A percentile compares a stretch with the other conserved stretches of the same genome.
phyloP scores from a whole-genome alignment of 2,329 filamentous ascomycete genomes.

The Beauveria pseudobassiana region DNA sequence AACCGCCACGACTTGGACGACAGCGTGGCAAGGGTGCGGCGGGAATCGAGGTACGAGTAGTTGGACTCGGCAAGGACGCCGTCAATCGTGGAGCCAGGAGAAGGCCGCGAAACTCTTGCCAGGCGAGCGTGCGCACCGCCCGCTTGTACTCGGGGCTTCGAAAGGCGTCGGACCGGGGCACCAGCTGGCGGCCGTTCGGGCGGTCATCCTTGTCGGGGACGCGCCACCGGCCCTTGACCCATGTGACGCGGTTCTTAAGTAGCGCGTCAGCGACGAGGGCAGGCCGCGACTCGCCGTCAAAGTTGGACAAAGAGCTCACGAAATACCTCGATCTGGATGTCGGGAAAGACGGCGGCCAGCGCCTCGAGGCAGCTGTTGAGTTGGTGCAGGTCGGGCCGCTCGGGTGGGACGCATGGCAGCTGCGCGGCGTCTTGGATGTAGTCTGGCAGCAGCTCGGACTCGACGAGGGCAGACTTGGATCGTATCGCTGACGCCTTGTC shows the following conservation, averaged over 20 bases:
- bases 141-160: constrained; percentile 59
- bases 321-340: constrained; percentile 76
- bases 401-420: constrained; percentile 38
- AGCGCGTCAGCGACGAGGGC: constrained; percentile 71
- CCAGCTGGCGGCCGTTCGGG: constrained; percentile 22
- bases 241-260: constrained; percentile 62
- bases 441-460: constrained; percentile 25
- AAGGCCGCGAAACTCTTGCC: constrained; percentile 73
- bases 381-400: constrained; percentile 56
- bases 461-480: constrained; percentile 22
- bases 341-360: constrained; percentile 66
- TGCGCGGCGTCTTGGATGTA: constrained; percentile 52
- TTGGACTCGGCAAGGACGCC: constrained; percentile 76
- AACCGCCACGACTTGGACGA: constrained; percentile 72
- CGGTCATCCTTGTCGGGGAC: constrained; percentile 27
- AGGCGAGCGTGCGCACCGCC: constrained; percentile 60
- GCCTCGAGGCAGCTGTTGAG: constrained; percentile 63
- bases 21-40: constrained; percentile 60
- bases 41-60: constrained; percentile 66
- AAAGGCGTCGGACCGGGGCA: constrained; percentile 59
- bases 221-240: constrained; percentile 62
- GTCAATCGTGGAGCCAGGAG: constrained; percentile 64
- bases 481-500: constrained; percentile 29
- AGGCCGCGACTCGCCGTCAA: constrained; percentile 68
- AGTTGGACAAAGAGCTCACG: constrained; percentile 72